phyloP scores from a whole-genome alignment of 768 basidiomycete species.

The Crassisporium funariophilum region DNA sequence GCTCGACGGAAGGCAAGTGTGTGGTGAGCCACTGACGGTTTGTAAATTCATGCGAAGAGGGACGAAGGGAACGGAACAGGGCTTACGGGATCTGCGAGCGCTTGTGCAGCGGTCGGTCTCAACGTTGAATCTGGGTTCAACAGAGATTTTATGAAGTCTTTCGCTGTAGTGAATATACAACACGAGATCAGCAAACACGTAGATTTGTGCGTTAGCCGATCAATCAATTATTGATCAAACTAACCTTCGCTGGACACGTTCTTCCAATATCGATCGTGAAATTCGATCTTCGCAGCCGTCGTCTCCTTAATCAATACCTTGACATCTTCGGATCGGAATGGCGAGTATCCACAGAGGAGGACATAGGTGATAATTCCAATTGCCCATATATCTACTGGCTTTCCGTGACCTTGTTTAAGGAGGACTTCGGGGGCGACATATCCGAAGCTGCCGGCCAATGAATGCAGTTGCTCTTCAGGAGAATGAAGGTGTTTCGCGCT shows the following conservation, averaged over 20 bases:
- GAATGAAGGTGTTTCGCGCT: conserved; percentile 85
- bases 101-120: conserved; percentile 75
- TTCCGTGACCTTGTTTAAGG: conserved; percentile 81
- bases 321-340: conserved; percentile 85
- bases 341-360: conserved; percentile 92
- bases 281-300: conserved; percentile 81
- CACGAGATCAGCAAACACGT: not conserved
- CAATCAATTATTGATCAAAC: conserved; percentile 9
- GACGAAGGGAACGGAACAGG: not conserved
- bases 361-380: conserved; percentile 93
- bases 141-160: conserved; percentile 75
- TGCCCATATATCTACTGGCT: conserved; percentile 93
- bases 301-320: conserved; percentile 81
- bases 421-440: conserved; percentile 93
- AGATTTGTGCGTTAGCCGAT: too few species aligned
- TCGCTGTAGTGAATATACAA: conserved; percentile 53
- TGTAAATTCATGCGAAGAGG: not conserved
- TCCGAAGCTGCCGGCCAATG: conserved; percentile 80
- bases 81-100: conserved; percentile 64
- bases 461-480: conserved; percentile 67
- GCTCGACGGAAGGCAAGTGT: conserved; percentile 63
- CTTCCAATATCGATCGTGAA: conserved; percentile 94
- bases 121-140: conserved; percentile 69
- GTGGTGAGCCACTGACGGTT: conserved; percentile 83
- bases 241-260: conserved; percentile 80